Conservation (phyloP, 2,329 filamentous ascomycete species). For the Sclerotinia nivalis region DNA sequence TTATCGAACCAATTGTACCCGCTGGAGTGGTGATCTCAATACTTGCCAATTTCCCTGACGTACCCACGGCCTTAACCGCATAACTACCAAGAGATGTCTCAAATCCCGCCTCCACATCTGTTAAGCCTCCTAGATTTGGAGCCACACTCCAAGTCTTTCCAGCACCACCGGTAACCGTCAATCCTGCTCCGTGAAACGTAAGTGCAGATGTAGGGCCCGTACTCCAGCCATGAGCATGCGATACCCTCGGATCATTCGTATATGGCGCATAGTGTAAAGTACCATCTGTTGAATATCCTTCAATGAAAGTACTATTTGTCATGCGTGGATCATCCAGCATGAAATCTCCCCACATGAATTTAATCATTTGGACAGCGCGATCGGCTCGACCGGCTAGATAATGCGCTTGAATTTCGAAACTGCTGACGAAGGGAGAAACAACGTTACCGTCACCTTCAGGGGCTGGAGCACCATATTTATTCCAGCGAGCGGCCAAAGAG, state of each 20-base stretch:
- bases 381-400: slow-evolving; percentile 49
- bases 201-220: slow-evolving; percentile 51
- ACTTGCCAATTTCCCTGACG: neutral
- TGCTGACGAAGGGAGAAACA: slow-evolving; percentile 58
- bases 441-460: slow-evolving; percentile 58
- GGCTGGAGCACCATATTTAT: slow-evolving; percentile 53
- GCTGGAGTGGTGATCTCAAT: neutral
- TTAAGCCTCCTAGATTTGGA: slow-evolving; percentile 46
- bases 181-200: slow-evolving; percentile 48
- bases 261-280: slow-evolving; percentile 54
- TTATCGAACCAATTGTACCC: neutral
- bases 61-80: slow-evolving; percentile 31
- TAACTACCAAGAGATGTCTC: slow-evolving; percentile 45
- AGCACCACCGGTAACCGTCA: slow-evolving; percentile 43
- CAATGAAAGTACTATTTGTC: slow-evolving; percentile 59
- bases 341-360: slow-evolving; percentile 61
- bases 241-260: slow-evolving; percentile 43
- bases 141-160: slow-evolving; percentile 44
- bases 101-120: slow-evolving; percentile 46
- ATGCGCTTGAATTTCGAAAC: slow-evolving; percentile 60
- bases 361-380: slow-evolving; percentile 57
- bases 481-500: slow-evolving; percentile 47
- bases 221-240: slow-evolving; percentile 54
- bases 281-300: slow-evolving; percentile 58
- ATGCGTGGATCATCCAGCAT: slow-evolving; percentile 54